Percentiles rank a stretch among this genome's conserved stretches.
phyloP scores from a whole-genome alignment of 1,284 basidiomycete species.

The Leccinum angustisporum region DNA sequence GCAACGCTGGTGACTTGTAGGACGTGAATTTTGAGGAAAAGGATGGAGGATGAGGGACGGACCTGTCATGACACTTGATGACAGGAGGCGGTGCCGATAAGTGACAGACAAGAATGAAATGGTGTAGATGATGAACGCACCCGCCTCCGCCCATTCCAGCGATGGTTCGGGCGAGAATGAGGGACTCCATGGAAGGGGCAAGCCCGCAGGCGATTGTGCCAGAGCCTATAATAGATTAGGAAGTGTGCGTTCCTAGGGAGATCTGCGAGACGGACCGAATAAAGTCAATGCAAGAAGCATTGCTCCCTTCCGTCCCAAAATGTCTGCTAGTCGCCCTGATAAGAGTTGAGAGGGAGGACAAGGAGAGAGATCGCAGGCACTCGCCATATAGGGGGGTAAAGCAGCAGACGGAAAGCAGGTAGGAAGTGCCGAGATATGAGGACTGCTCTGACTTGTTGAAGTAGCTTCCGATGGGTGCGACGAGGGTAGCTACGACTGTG shows the following conservation, averaged over 20 bases:
- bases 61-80: constrained; percentile 78
- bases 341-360: constrained; percentile 24
- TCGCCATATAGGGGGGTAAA: constrained; percentile 87
- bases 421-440: constrained; percentile 86
- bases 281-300: constrained; percentile 79
- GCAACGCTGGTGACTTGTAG: constrained; percentile 70
- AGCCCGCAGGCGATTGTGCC: constrained; percentile 83
- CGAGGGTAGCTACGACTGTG: constrained; percentile 75
- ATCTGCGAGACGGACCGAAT: constrained; percentile 58
- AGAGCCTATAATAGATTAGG: constrained; percentile 49
- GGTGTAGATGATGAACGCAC: constrained; percentile 76
- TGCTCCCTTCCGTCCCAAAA: constrained; percentile 81
- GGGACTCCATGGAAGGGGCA: constrained; percentile 77
- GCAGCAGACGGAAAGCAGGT: constrained; percentile 86
- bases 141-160: constrained; percentile 93
- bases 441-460: constrained; percentile 78
- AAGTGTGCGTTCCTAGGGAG: constrained; percentile 14
- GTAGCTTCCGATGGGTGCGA: constrained; percentile 77
- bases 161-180: constrained; percentile 78
- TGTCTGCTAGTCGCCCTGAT: constrained; percentile 81
- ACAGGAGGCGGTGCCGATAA: constrained; percentile 2
- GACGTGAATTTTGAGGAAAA: constrained; percentile 17
- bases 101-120: constrained; percentile 66
- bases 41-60: constrained; percentile 20
- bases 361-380: constrained; percentile 27